Evolutionary conservation across 306 rosid genomes (phyloP).

Genomic region (Vicia sativa): DNA sequence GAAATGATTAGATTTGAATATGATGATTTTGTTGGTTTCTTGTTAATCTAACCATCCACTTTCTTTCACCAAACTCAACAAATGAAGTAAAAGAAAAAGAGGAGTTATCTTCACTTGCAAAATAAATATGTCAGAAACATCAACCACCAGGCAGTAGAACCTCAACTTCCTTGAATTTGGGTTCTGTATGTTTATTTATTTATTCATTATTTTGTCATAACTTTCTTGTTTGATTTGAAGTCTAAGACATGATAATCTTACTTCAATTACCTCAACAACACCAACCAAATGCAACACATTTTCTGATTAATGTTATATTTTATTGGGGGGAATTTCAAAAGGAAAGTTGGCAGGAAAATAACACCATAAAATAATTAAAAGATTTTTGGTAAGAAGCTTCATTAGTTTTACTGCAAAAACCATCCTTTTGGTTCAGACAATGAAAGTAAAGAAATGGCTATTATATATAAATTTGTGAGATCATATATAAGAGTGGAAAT

Average conservation of each 20-base stretch:
- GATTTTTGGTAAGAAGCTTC: not conserved
- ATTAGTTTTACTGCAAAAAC: not conserved
- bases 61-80: constrained; percentile 83
- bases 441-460: no score
- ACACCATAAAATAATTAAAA: not conserved
- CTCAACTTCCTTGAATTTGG: constrained; percentile 47
- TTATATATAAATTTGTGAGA: no score
- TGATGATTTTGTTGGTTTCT: constrained; percentile 49
- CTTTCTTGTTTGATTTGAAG: constrained; percentile 35
- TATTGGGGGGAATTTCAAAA: not conserved
- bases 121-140: constrained; percentile 48
- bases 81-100: constrained; percentile 43
- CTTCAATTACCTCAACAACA: constrained; percentile 36
- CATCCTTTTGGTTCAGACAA: no score
- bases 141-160: constrained; percentile 62
- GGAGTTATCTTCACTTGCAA: constrained; percentile 70
- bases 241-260: constrained; percentile 31
- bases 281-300: constrained; percentile 20
- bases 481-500: no score
- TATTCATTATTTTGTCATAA: constrained; percentile 8
- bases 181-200: constrained; percentile 32
- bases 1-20: constrained; percentile 4
- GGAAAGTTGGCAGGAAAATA: constrained; percentile 1
- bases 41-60: constrained; percentile 45
- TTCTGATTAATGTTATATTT: constrained; percentile 23